Conservation (phyloP, 768 basidiomycete genomes). For the Auricularia heimuer region DNA sequence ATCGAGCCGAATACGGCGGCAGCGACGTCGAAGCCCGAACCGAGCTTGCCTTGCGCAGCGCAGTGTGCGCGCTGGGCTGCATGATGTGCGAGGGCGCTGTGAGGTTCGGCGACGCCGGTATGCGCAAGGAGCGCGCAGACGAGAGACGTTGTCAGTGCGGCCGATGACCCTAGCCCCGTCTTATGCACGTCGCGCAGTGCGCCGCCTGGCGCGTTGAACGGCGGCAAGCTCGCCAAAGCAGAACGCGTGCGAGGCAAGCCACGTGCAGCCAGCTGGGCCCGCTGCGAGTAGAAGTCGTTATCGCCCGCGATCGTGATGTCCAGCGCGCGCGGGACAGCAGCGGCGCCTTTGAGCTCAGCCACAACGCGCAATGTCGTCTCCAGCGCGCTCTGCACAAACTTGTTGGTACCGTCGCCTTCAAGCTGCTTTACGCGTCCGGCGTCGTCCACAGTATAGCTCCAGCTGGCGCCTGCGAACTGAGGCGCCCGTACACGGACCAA, state of each 20-base stretch:
- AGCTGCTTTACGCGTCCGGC: neutral
- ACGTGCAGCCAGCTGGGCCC: constrained; percentile 61
- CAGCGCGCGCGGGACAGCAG: constrained; percentile 43
- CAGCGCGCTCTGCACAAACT: constrained; percentile 88
- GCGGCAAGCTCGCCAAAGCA: constrained; percentile 59
- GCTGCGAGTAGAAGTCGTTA: constrained; percentile 97
- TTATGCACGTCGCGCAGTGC: constrained; percentile 82
- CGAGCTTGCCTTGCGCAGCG: constrained; percentile 94
- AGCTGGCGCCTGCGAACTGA: constrained; percentile 75
- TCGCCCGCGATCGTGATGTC: constrained; percentile 81
- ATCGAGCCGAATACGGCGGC: constrained; percentile 93
- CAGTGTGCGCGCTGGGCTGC: constrained; percentile 92
- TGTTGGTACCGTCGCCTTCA: constrained; percentile 39
- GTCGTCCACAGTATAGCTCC: constrained; percentile 54
- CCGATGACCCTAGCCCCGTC: constrained; percentile 94
- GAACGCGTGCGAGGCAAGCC: constrained; percentile 51
- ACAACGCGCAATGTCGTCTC: constrained; percentile 64
- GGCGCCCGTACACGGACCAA: constrained; percentile 73
- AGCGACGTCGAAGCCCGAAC: constrained; percentile 94
- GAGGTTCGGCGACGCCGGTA: constrained; percentile 36
- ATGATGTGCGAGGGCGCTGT: constrained; percentile 66
- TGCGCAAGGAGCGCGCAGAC: constrained; percentile 78
- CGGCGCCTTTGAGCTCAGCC: constrained; percentile 42
- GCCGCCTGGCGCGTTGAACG: constrained; percentile 65
- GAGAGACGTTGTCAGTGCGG: constrained; percentile 92